Evolutionary conservation across 108 stramenopile species (phyloP).

Genomic region (Fragilaria radians): DNA sequence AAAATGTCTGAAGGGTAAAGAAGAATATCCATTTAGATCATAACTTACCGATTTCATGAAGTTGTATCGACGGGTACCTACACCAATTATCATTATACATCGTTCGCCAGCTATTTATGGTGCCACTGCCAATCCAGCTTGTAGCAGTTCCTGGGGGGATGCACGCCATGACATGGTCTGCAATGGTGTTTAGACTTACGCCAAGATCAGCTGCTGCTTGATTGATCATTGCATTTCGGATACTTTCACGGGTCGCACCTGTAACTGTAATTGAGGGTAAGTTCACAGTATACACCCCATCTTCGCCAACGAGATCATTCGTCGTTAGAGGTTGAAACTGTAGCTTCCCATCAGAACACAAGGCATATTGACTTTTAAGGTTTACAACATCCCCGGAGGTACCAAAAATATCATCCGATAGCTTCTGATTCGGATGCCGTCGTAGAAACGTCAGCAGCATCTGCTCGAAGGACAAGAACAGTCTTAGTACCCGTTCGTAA

Average conservation of each 20-base stretch:
- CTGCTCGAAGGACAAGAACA: conserved; percentile 26
- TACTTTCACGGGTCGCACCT: not conserved
- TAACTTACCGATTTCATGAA: conserved; percentile 29
- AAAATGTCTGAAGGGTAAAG: too few species aligned
- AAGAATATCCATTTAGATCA: not conserved
- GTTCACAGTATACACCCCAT: not conserved
- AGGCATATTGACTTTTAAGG: conserved; percentile 11
- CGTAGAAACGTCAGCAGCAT: conserved; percentile 7
- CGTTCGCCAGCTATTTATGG: conserved; percentile 19
- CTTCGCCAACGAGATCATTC: not conserved
- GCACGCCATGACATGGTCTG: conserved; percentile 52
- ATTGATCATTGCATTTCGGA: not conserved
- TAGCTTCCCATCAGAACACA: conserved; percentile 26
- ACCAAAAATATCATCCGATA: conserved; percentile 6
- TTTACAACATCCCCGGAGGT: conserved; percentile 5
- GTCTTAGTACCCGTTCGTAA: conserved; percentile 14
- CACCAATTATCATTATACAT: conserved; percentile 49
- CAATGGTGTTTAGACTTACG: not conserved
- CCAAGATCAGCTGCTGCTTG: not conserved
- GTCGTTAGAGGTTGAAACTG: conserved; percentile 10
- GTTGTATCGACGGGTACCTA: conserved; percentile 15
- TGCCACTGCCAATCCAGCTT: conserved; percentile 5
- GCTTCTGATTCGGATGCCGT: not conserved
- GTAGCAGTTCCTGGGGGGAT: conserved; percentile 26
- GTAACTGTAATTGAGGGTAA: not conserved